Conservation (phyloP, 2,329 filamentous ascomycete genomes). For the Scedosporium dehoogii region DNA sequence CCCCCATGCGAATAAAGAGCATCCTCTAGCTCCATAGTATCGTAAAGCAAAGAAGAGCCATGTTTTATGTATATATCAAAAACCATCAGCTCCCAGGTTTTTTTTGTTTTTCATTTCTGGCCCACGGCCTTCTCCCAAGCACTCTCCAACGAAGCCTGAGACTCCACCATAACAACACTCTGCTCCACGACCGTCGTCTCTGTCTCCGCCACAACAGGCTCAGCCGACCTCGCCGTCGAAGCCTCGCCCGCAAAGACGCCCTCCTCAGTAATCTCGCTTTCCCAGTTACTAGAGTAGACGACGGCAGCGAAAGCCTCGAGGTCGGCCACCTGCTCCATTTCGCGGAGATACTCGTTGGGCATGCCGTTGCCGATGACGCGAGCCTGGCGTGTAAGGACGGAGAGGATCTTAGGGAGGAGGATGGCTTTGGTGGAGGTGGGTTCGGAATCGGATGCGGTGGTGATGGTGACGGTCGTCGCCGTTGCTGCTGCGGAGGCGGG, state of each 20-base stretch:
- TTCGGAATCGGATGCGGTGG: constrained; percentile 23
- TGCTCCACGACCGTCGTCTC: constrained; percentile 27
- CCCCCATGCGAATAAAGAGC: no score
- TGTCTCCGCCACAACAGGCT: constrained; percentile 14
- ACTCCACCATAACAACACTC: constrained; percentile 44
- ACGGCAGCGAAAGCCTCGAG: constrained; percentile 78
- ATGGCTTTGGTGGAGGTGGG: constrained; percentile 49
- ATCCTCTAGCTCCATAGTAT: no score
- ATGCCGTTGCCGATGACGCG: constrained; percentile 76
- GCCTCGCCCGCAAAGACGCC: constrained; percentile 18
- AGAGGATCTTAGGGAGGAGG: constrained; percentile 77
- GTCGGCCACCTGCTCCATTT: constrained; percentile 67
- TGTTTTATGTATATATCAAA: constrained; percentile 8
- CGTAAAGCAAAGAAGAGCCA: constrained; percentile 9
- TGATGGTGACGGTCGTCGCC: constrained; percentile 14
- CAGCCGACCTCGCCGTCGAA: constrained; percentile 9
- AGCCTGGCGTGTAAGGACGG: constrained; percentile 82
- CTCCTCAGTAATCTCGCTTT: constrained; percentile 50
- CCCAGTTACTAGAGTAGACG: constrained; percentile 79
- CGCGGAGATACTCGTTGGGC: constrained; percentile 59
- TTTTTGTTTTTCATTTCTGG: constrained; percentile 3
- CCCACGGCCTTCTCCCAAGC: constrained; percentile 56
- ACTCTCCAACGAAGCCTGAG: constrained; percentile 46
- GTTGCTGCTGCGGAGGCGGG: constrained; percentile 8
- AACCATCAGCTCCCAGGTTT: constrained; percentile 5